Percentiles rank a stretch among this genome's conserved stretches.
phyloP scores from a whole-genome alignment of 2,329 filamentous ascomycete species.

The Byssochlamys sp. region DNA sequence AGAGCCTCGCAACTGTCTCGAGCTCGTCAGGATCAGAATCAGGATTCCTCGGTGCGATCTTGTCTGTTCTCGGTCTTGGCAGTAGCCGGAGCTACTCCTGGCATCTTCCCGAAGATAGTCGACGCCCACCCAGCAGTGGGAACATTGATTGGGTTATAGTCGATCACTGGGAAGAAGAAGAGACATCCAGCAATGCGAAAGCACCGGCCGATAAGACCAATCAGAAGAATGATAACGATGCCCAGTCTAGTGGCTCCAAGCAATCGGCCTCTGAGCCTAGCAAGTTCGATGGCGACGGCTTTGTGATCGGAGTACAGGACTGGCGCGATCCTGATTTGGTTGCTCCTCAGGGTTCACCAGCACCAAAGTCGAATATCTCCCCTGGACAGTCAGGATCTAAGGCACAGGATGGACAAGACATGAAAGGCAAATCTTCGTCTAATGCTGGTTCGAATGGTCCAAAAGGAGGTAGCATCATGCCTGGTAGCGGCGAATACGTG shows the following conservation, averaged over 20 bases:
- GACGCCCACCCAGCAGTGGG: conserved; percentile 61
- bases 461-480: conserved; percentile 59
- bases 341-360: conserved; percentile 27
- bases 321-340: conserved; percentile 73
- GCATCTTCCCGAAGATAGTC: conserved; percentile 40
- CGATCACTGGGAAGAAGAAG: conserved; percentile 53
- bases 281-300: conserved; percentile 47
- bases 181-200: conserved; percentile 18
- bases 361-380: conserved; percentile 14
- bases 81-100: conserved; percentile 15
- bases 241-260: conserved; percentile 10
- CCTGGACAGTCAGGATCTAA: conserved; percentile 20
- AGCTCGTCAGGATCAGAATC: conserved; percentile 11
- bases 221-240: conserved; percentile 14
- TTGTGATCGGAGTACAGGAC: conserved; percentile 75
- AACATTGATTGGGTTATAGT: conserved; percentile 64
- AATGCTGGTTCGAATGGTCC: conserved; percentile 29
- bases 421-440: conserved; percentile 22
- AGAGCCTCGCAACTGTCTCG: conserved; percentile 4
- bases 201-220: conserved; percentile 18
- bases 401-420: conserved; percentile 15
- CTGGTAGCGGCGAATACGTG: conserved; percentile 62
- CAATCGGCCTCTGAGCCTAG: conserved; percentile 16
- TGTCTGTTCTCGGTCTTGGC: conserved; percentile 35
- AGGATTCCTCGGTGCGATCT: conserved; percentile 36